Evolutionary conservation across 352 stramenopile species (phyloP).

Genomic region (Globisporangium orthogonon): DNA sequence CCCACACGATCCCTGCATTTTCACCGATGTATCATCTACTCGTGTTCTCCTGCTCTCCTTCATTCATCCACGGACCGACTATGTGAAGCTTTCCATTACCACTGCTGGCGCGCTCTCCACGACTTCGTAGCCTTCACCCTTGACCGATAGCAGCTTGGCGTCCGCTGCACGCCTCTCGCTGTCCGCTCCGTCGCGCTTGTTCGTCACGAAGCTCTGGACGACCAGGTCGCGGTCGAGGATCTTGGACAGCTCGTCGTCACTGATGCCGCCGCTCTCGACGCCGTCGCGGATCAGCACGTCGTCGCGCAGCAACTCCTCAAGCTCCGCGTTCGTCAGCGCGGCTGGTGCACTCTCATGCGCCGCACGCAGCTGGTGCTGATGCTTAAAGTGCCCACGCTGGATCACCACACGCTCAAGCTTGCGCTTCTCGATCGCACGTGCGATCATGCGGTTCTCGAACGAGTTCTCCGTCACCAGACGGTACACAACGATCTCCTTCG

Average conservation of each 20-base stretch:
- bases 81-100: constrained; percentile 74
- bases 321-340: constrained; percentile 63
- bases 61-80: not conserved
- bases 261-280: constrained; percentile 71
- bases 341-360: constrained; percentile 20
- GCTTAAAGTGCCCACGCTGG: constrained; percentile 78
- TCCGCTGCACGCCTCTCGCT: not conserved
- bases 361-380: constrained; percentile 20
- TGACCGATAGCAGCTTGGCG: constrained; percentile 32
- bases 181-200: constrained; percentile 17
- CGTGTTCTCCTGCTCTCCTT: too few relatives aligned
- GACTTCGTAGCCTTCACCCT: constrained; percentile 73
- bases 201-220: constrained; percentile 66
- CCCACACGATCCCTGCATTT: too few relatives aligned
- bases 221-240: constrained; percentile 71
- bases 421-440: constrained; percentile 88
- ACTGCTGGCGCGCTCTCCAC: constrained; percentile 45
- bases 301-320: constrained; percentile 69
- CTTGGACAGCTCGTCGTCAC: constrained; percentile 43
- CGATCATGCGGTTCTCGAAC: constrained; percentile 93
- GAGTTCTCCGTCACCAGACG: constrained; percentile 91
- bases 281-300: constrained; percentile 66
- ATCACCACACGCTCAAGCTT: constrained; percentile 89
- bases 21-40: too few relatives aligned
- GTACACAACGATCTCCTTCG: constrained; percentile 88